These are phyloP conservation scores for Myxozyma vanderwaltii DNA, from an alignment of 805 yeast species.

Conservation along the genomic window DNA sequence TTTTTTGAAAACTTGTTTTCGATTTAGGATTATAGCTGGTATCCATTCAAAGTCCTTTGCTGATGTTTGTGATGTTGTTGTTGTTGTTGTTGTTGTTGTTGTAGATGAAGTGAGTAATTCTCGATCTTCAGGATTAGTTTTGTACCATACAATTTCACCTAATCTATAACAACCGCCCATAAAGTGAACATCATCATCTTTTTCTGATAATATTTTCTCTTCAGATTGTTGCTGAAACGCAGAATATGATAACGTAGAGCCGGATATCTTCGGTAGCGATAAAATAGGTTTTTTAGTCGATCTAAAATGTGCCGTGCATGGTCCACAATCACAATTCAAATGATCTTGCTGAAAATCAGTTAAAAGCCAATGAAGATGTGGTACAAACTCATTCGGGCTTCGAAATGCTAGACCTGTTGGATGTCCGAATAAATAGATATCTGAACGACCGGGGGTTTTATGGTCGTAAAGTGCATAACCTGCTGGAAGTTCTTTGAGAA, in stretches of 20 bases:
- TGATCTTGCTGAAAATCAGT: background rate
- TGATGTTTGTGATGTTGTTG: background rate
- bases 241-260: background rate
- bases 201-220: background rate
- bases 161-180: background rate
- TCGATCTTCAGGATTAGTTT: background rate
- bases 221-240: background rate
- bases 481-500: conserved; percentile 1
- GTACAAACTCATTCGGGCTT: conserved; percentile 20
- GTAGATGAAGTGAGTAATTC: background rate
- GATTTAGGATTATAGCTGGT: conserved; percentile 2
- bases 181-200: background rate
- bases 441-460: conserved; percentile 5
- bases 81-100: background rate
- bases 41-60: background rate
- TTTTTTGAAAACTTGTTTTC: background rate
- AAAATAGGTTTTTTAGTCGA: background rate
- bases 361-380: conserved; percentile 24
- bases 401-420: conserved; percentile 27
- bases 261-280: conserved; percentile 2
- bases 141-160: conserved; percentile 10
- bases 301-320: background rate
- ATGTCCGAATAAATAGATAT: conserved; percentile 25
- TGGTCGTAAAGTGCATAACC: conserved; percentile 21
- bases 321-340: conserved; percentile 1